Base-by-base conservation (phyloP, 164 flowering plant species). In the Piper betle region DNA sequence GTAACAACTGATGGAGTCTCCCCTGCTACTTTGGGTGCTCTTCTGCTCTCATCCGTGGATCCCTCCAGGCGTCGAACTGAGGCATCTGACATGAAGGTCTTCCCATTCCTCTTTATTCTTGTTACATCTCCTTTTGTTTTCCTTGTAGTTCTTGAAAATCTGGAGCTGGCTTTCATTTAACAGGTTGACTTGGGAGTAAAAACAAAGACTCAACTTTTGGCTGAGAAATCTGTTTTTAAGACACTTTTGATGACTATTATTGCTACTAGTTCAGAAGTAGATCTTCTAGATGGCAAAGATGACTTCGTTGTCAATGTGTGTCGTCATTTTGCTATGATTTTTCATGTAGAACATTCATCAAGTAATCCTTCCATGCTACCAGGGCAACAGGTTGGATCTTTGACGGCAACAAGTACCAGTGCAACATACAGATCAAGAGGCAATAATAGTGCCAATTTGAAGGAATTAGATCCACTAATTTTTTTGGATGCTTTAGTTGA, bases 131-230 rank as follows among this genome's bases (percentile, higher is more conserved):
- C 16, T n/a, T 16, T 39, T 16, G 1, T 38, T 40, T 13, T 58
- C 39, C 5, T n/a, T 10, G 11, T 38, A 19, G 17, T 16, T 57
- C 15, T 37, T 38, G n/a, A 4, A 41, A 9, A 33, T 37, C 8
- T 33, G 5, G 3, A 37, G n/a, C 39, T 12, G n/a, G 39, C 38
- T 57, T 57, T 3, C n/a, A 7, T 11, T 39, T 64, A 10, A 68
- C 84, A 94, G 99, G 87, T 85, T 71, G 99, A 94, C 72, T 79
- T 88, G 68, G 99, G 99, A 59, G 97, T 94, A 37, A 94, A 94
- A 82, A 94, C 97, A 40, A 94, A 94, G 75, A 87, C 96, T 57
- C 99, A 94, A 77, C 91, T 94, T 58, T 71, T 88, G 87, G 99
- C 99, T 52, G 99, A 94, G 77, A 91, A 86, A 70, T 85, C 94